phyloP scores from a whole-genome alignment of 805 yeast genomes.

The Kregervanrija delftensis region DNA sequence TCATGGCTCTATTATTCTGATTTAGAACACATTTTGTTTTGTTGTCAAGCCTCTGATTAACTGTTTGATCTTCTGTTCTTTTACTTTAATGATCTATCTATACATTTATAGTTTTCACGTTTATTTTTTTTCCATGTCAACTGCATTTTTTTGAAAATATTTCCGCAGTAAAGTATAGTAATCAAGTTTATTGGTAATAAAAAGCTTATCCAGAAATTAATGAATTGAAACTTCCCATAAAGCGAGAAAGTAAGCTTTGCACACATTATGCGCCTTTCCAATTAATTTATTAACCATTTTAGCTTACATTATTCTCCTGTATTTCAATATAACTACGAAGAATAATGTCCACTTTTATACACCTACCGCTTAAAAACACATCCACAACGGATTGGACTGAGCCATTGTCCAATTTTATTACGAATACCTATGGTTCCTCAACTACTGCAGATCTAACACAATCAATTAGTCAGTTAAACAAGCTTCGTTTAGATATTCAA shows the following conservation, averaged over 20 bases:
- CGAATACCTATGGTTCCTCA: slow-evolving; percentile 55
- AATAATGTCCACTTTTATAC: slow-evolving; percentile 19
- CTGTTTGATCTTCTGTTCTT: too few relatives aligned
- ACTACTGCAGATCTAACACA: slow-evolving; percentile 40
- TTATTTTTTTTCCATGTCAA: too few relatives aligned
- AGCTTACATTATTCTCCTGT: slow-evolving; percentile 40
- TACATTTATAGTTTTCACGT: too few relatives aligned
- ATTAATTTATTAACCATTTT: not conserved
- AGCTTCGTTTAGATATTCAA: slow-evolving; percentile 51
- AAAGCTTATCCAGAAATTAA: too few relatives aligned
- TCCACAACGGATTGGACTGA: slow-evolving; percentile 59
- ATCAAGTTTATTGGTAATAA: too few relatives aligned
- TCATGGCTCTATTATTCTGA: slow-evolving; percentile 3
- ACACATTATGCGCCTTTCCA: not conserved
- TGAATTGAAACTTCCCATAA: not conserved
- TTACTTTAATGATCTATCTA: too few relatives aligned
- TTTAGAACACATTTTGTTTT: not conserved
- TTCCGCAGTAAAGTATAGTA: too few relatives aligned
- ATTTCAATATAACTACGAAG: slow-evolving; percentile 42
- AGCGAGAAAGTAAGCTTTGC: too few relatives aligned
- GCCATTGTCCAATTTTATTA: slow-evolving; percentile 52
- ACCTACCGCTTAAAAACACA: slow-evolving; percentile 36
- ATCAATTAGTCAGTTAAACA: slow-evolving; percentile 50
- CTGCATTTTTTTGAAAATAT: too few relatives aligned
- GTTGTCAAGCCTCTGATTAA: too few relatives aligned